These are phyloP conservation scores for Candida sojae DNA, from an alignment of 1,139 yeast species.

Conservation along the genomic window DNA sequence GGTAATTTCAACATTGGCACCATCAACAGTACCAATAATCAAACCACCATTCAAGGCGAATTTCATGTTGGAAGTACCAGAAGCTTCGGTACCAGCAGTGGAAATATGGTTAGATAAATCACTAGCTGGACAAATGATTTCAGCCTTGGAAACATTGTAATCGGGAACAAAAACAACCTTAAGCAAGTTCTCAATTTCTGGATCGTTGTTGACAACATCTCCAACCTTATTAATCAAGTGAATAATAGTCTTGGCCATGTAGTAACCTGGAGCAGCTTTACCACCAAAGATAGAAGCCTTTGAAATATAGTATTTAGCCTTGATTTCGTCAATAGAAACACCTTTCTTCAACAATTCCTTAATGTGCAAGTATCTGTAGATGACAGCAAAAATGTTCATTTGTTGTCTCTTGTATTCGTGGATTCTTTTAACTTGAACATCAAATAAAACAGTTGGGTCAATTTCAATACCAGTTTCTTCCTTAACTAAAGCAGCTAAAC, in stretches of 20 bases:
- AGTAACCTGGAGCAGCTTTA: conserved; percentile 95
- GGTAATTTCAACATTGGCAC: conserved; percentile 94
- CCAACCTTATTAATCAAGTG: conserved; percentile 83
- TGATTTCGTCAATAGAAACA: conserved; percentile 56
- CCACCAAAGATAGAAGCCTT: conserved; percentile 89
- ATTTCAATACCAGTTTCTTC: conserved; percentile 67
- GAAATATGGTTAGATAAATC: conserved; percentile 93
- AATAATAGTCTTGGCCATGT: conserved; percentile 89
- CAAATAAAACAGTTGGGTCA: conserved; percentile 76
- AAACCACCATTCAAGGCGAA: conserved; percentile 93
- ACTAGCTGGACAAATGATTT: conserved; percentile 85
- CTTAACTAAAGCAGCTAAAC: conserved; percentile 71
- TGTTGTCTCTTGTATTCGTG: conserved; percentile 97
- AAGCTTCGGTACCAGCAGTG: conserved; percentile 98
- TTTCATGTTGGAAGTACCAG: conserved; percentile 96
- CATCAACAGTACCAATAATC: conserved; percentile 94
- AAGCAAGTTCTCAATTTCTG: conserved; percentile 70
- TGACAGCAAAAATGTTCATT: conserved; percentile 85
- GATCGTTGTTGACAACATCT: conserved; percentile 76
- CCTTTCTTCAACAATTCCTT: conserved; percentile 61
- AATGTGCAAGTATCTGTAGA: conserved; percentile 76
- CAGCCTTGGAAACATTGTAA: conserved; percentile 92
- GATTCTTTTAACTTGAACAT: conserved; percentile 91
- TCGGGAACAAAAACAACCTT: conserved; percentile 90
- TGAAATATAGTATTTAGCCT: conserved; percentile 60